Evolutionary conservation across 768 basidiomycete genomes (phyloP).

Genomic region (Rhizopogon roseolus): DNA sequence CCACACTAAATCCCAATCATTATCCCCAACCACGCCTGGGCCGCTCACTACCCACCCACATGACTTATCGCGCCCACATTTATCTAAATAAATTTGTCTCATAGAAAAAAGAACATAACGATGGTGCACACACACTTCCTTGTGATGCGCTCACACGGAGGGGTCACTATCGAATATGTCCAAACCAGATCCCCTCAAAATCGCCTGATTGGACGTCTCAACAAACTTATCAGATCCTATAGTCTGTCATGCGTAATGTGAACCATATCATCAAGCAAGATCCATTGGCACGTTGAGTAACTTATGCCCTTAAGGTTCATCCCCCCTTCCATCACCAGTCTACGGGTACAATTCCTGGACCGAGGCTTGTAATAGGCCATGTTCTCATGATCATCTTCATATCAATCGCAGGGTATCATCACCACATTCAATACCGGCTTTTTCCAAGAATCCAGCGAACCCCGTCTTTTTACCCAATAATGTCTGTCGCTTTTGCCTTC

Average conservation of each 20-base stretch:
- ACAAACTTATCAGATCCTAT: not conserved
- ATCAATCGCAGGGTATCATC: slow-evolving; percentile 15
- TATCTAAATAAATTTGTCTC: not conserved
- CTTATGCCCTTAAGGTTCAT: not conserved
- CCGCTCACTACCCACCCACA: not conserved
- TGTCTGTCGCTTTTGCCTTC: slow-evolving; percentile 6
- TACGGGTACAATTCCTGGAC: slow-evolving; percentile 8
- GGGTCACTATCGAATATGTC: not conserved
- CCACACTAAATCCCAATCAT: slow-evolving; percentile 26
- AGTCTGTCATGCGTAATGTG: not conserved
- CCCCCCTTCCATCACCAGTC: not conserved
- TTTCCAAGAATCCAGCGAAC: slow-evolving; percentile 1
- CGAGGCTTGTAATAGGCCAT: slow-evolving; percentile 6
- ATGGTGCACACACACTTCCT: not conserved
- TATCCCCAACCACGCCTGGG: not conserved
- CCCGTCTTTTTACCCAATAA: not conserved
- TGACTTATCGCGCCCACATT: not conserved
- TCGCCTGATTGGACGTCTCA: not conserved
- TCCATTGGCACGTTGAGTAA: not conserved
- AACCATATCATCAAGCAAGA: not conserved
- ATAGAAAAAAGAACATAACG: not conserved
- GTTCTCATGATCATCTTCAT: slow-evolving; percentile 22
- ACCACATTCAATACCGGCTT: slow-evolving; percentile 10
- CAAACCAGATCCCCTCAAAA: not conserved
- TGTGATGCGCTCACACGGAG: not conserved